Base-by-base conservation (phyloP, 805 yeast genomes). In the Millerozyma acaciae region DNA sequence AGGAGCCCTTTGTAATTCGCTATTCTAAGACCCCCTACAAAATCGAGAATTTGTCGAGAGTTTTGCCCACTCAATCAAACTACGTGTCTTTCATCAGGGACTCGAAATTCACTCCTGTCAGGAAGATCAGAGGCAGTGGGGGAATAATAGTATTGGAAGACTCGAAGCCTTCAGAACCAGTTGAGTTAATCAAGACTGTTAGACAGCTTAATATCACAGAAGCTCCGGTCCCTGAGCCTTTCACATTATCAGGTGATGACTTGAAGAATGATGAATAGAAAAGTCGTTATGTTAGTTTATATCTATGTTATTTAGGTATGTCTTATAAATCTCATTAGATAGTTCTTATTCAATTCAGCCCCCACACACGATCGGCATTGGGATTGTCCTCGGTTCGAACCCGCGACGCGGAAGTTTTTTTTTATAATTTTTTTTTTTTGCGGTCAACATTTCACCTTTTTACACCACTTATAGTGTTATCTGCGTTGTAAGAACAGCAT, bases 61-160 rank as follows among this genome's bases (percentile, higher is more conserved):
- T 93, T 2, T 67, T 93, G 35, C 97, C 97, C 10, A 75, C 80
- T 28, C 97, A 93, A 63, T 70, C 89, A 38, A 82, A 80, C 58
- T 86, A 79, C 62, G 76, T 93, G 33, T 72, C 95, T 4, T 88
- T 90, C 54, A 60, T 69, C 23, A 81, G 82, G 51, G 83, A 78
- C 35, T 81, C 75, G 30, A 73, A 95, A 51, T 90, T 82, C 58
- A 74, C 69, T 21, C 97, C 97, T 4, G 81, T 88, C 6, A 80
- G 94, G 57, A 82, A 80, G 54, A 78, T 77, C 55, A 80, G 65
- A 75, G 85, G 53, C 38, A 59, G 62, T 64, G 69, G 78, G 27
- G 95, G 95, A 32, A 77, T 86, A 30, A 76, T 86, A 34, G 79
- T 86, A 6, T 63, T 86, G 42, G 66, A 70, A 29, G 95, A 86